Evolutionary conservation across 2,329 filamentous ascomycete genomes (phyloP), one percentile per base, ranked within the genome.

Genomic region (Aspergillus spinulosporus): DNA sequence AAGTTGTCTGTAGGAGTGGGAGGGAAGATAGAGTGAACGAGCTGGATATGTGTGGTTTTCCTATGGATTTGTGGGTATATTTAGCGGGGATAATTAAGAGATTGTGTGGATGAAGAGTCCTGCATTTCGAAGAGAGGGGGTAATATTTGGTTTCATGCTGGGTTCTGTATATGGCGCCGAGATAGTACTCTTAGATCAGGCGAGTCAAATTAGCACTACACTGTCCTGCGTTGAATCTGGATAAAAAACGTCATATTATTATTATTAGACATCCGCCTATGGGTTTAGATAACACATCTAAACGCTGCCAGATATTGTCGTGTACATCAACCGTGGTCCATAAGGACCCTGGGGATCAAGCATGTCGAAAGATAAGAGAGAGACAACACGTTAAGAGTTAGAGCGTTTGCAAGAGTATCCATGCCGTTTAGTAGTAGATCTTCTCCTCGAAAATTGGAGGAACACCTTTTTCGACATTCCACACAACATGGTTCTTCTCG

Each of bases 401-500:
- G 4, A 47, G 28, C 28, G 26, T 45, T 45, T 47, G 29, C 29
- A 36, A 11, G 12, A 3, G 31, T 34, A 34, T 36, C 36, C 7
- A 34, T 9, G 14, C 5, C 31, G 32, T 43, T 47, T 74, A 83
- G 65, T 82, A 83, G 65, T 78, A 75, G 52, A 82, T 64, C 74
- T 82, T 83, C 68, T 83, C 80, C 64, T 81, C 66, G 67, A 81
- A 86, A 62, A 87, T 82, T 3, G 85, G 85, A 46, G 85, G 83
- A 57, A 78, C 68, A 36, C 79, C 83, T 52, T 76, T 78, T 58
- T 84, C 78, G 8, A 76, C 67, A 66, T 85, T 78, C 83, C 84
- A 86, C 26, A 78, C 71, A 58, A 88, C 76, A 62, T 83, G 84
- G 71, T 86, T 86, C 76, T 90, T 88, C 64, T 89, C 88, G 65